Evolutionary conservation across 2,329 filamentous ascomycete genomes (phyloP).

Genomic region (Nigrospora sphaerica): DNA sequence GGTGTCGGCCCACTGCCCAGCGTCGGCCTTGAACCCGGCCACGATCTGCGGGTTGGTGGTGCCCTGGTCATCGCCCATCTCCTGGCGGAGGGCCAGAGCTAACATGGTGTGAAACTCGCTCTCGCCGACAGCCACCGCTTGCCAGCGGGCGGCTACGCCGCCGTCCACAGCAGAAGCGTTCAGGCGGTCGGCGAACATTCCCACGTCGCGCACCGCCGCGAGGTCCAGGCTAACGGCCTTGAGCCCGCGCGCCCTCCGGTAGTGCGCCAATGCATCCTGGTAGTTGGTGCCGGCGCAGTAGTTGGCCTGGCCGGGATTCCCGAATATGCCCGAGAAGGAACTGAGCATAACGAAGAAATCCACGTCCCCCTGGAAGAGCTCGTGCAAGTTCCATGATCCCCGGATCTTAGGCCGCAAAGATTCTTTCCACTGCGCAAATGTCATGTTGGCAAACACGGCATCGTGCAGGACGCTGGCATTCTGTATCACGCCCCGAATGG

Average conservation of each 20-base stretch:
- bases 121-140: too few relatives aligned
- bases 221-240: constrained; percentile 43
- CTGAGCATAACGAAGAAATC: constrained; percentile 16
- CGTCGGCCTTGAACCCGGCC: too few relatives aligned
- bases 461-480: constrained; percentile 27
- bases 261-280: constrained; percentile 10
- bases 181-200: neutral
- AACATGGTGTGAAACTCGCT: too few relatives aligned
- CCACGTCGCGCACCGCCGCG: constrained; percentile 9
- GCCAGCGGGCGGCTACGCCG: too few relatives aligned
- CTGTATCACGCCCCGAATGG: constrained; percentile 32
- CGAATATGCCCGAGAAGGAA: constrained; percentile 6
- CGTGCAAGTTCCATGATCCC: constrained; percentile 7
- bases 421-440: constrained; percentile 4
- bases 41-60: too few relatives aligned
- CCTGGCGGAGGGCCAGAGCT: too few relatives aligned
- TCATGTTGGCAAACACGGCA: constrained; percentile 9
- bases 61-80: too few relatives aligned
- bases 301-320: constrained; percentile 1
- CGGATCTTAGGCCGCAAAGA: constrained; percentile 6
- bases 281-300: constrained; percentile 9
- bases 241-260: constrained; percentile 22
- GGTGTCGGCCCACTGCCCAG: too few relatives aligned
- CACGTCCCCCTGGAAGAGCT: constrained; percentile 3
- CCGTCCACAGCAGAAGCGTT: too few relatives aligned